phyloP scores from a whole-genome alignment of 208 protist species.

The Naegleria lovaniensis region DNA sequence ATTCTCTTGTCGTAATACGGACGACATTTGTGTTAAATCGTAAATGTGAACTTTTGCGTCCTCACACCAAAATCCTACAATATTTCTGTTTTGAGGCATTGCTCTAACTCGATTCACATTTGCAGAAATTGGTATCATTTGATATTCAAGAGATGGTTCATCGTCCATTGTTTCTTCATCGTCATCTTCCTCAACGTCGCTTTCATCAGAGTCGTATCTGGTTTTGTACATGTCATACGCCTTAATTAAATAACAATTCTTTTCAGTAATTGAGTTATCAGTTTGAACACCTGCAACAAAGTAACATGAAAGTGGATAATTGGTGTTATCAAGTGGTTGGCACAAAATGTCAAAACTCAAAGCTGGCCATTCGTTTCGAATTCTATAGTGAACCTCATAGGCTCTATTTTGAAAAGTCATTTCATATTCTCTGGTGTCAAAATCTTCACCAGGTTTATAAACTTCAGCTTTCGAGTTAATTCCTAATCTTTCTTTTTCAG shows the following conservation, averaged over 20 bases:
- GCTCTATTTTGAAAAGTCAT: slow-evolving; percentile 34
- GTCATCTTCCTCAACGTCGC: slow-evolving; percentile 74
- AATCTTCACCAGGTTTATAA: slow-evolving; percentile 21
- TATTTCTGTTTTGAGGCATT: slow-evolving; percentile 89
- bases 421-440: slow-evolving; percentile 22
- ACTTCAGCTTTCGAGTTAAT: neutral
- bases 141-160: slow-evolving; percentile 67
- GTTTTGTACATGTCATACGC: slow-evolving; percentile 82
- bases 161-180: slow-evolving; percentile 70
- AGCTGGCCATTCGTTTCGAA: slow-evolving; percentile 39
- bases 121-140: slow-evolving; percentile 32
- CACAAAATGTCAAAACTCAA: slow-evolving; percentile 38
- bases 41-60: slow-evolving; percentile 47
- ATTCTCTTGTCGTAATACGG: slow-evolving; percentile 36
- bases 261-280: slow-evolving; percentile 62
- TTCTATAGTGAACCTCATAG: slow-evolving; percentile 38
- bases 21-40: slow-evolving; percentile 19
- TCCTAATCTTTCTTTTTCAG: slow-evolving; percentile 37
- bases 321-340: slow-evolving; percentile 16
- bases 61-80: slow-evolving; percentile 78
- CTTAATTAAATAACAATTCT: slow-evolving; percentile 86
- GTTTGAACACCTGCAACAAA: slow-evolving; percentile 91
- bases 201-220: slow-evolving; percentile 70
- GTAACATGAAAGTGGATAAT: slow-evolving; percentile 81
- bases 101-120: slow-evolving; percentile 67